Evolutionary conservation across 225 moss, liverwort and hornwort genomes (phyloP).

Genomic region (Sphagnum tenellum): DNA sequence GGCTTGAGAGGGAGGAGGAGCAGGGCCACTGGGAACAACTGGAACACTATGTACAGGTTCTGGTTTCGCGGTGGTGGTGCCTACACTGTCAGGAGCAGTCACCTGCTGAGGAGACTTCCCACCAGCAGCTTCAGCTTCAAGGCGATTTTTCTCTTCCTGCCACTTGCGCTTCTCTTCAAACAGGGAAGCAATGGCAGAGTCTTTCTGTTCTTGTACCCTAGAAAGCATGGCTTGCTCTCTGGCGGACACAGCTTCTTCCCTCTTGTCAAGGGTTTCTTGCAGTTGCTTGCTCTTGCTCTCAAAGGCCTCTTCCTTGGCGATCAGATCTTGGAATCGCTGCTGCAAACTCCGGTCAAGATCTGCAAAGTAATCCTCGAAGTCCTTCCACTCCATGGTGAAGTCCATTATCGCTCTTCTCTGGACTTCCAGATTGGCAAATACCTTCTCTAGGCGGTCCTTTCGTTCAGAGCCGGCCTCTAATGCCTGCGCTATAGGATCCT

Average conservation of each 20-base stretch:
- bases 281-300: slow-evolving; percentile 69
- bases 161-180: slow-evolving; percentile 99
- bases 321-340: slow-evolving; percentile 81
- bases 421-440: slow-evolving; percentile 80
- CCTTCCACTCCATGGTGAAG: slow-evolving; percentile 88
- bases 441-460: slow-evolving; percentile 90
- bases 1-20: slow-evolving; percentile 50
- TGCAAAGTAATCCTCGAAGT: slow-evolving; percentile 92
- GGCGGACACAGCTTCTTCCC: slow-evolving; percentile 80
- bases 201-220: slow-evolving; percentile 98
- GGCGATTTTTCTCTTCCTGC: slow-evolving; percentile 89
- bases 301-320: slow-evolving; percentile 78
- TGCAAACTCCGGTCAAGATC: slow-evolving; percentile 91
- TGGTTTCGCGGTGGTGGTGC: slow-evolving; percentile 38
- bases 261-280: slow-evolving; percentile 60
- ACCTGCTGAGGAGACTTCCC: slow-evolving; percentile 34
- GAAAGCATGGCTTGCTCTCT: slow-evolving; percentile 97
- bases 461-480: slow-evolving; percentile 79
- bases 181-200: slow-evolving; percentile 92
- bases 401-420: slow-evolving; percentile 81
- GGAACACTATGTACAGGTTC: slow-evolving; percentile 39
- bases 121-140: slow-evolving; percentile 81
- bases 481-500: slow-evolving; percentile 47
- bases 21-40: slow-evolving; percentile 45
- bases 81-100: slow-evolving; percentile 29